phyloP scores from a whole-genome alignment of 345 rosid genomes.

The Citrus medica region DNA sequence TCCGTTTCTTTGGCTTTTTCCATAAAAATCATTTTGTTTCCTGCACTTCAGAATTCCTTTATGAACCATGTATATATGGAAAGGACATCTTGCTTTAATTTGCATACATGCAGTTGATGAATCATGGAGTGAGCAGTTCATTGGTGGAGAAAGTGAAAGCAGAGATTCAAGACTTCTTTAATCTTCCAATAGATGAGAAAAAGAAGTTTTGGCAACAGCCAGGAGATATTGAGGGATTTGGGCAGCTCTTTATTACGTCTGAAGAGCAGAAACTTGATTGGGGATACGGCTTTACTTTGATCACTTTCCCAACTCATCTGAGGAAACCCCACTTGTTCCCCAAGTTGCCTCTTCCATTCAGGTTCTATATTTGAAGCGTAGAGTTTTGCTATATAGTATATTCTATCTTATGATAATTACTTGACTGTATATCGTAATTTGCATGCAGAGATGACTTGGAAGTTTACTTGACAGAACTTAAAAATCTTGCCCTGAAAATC shows the following conservation, averaged over 20 bases:
- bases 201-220: conserved; percentile 4
- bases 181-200: conserved; percentile 32
- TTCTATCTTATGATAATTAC: no score
- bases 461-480: background rate
- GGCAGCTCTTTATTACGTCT: background rate
- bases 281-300: conserved; percentile 5
- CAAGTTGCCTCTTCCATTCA: conserved; percentile 10
- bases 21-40: no score
- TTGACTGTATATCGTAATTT: no score
- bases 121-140: conserved; percentile 24
- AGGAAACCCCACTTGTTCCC: conserved; percentile 11
- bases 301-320: background rate
- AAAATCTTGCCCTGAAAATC: background rate
- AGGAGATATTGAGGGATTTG: background rate
- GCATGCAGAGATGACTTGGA: conserved; percentile 8
- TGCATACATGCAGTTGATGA: conserved; percentile 20
- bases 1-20: no score
- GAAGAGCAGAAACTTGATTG: conserved; percentile 9
- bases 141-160: conserved; percentile 26
- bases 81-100: no score
- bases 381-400: no score
- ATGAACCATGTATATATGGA: background rate
- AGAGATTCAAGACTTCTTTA: conserved; percentile 27
- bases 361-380: background rate
- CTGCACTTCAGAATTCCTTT: no score